phyloP scores from a whole-genome alignment of 164 flowering plant genomes.

The Annona cherimola region DNA sequence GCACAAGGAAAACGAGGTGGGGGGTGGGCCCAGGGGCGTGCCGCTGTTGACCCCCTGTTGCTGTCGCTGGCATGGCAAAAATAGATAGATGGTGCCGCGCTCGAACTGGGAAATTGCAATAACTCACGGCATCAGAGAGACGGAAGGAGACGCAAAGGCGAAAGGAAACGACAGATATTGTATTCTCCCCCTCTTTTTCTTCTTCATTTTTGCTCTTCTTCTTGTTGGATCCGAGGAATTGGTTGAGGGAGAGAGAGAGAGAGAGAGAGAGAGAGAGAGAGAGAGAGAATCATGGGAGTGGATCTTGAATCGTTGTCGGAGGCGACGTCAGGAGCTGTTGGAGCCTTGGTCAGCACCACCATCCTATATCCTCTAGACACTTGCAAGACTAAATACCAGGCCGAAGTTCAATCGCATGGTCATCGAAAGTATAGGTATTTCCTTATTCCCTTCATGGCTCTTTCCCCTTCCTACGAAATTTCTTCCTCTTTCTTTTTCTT shows the following conservation, averaged over 20 bases:
- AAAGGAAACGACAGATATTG: background rate
- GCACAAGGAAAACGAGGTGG: too few species aligned
- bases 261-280: background rate
- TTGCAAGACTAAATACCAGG: conserved; percentile 54
- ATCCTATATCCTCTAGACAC: conserved; percentile 49
- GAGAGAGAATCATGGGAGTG: conserved; percentile 15
- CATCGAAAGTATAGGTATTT: conserved; percentile 40
- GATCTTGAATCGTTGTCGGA: conserved; percentile 44
- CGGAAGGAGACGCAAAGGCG: background rate
- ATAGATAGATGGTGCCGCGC: too few species aligned
- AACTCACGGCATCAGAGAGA: too few species aligned
- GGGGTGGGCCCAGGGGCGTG: too few species aligned
- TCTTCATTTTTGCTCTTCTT: background rate
- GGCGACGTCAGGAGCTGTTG: conserved; percentile 51
- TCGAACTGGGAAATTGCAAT: too few species aligned
- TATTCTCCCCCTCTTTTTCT: background rate
- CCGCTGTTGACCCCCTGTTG: too few species aligned
- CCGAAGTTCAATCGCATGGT: conserved; percentile 32
- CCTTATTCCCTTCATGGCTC: background rate
- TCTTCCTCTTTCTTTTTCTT: background rate
- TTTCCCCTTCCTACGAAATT: background rate
- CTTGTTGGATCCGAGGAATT: background rate
- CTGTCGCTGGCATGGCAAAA: too few species aligned
- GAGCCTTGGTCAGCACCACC: conserved; percentile 48
- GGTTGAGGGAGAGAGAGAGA: background rate